phyloP scores from a whole-genome alignment of 306 rosid species.

The Geum urbanum region DNA sequence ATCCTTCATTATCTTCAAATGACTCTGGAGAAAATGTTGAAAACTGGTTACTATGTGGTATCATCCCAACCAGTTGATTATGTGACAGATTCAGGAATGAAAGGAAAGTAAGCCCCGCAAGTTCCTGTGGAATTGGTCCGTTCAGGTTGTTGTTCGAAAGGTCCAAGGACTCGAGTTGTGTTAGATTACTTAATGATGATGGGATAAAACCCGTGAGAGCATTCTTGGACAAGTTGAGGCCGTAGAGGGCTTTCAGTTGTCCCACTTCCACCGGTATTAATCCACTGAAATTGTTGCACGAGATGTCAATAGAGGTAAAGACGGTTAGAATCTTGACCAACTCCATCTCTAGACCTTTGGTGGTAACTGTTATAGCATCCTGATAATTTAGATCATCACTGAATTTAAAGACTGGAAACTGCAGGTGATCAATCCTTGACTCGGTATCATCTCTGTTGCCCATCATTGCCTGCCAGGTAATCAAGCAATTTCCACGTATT shows the following conservation, averaged over 20 bases:
- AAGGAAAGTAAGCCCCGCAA: constrained; percentile 23
- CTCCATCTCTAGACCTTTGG: constrained; percentile 28
- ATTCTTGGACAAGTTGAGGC: constrained; percentile 38
- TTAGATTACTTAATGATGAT: constrained; percentile 17
- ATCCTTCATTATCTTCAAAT: constrained; percentile 16
- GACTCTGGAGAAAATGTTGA: background rate
- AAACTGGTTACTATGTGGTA: constrained; percentile 4
- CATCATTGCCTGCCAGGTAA: constrained; percentile 12
- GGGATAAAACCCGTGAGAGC: constrained; percentile 28
- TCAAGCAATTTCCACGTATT: background rate
- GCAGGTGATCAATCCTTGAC: constrained; percentile 14
- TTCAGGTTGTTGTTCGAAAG: constrained; percentile 30
- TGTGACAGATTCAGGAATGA: constrained; percentile 23
- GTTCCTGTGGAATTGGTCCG: constrained; percentile 16
- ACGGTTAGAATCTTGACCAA: constrained; percentile 26
- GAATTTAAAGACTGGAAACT: background rate
- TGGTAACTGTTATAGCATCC: constrained; percentile 24
- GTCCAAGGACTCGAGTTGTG: constrained; percentile 35
- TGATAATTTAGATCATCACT: constrained; percentile 13
- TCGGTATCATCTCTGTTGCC: background rate
- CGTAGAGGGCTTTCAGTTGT: constrained; percentile 8
- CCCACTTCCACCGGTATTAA: constrained; percentile 25
- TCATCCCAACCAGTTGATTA: constrained; percentile 23
- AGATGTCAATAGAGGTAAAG: constrained; percentile 34
- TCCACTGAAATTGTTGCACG: constrained; percentile 26